Evolutionary conservation across 139 green algal species (phyloP).

Genomic region (Marvania coccoides): DNA sequence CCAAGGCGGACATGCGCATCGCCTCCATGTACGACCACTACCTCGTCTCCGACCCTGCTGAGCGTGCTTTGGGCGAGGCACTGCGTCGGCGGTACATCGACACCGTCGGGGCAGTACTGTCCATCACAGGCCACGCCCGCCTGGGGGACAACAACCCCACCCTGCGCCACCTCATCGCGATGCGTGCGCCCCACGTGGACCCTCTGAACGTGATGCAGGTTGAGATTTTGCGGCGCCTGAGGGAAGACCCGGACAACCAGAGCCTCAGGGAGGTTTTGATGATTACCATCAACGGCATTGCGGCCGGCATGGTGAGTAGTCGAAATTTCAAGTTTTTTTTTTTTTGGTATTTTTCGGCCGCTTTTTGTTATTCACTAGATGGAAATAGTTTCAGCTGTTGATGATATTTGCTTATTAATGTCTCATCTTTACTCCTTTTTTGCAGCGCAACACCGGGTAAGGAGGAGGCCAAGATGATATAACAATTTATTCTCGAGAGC

Average conservation of each 20-base stretch:
- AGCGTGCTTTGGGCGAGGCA: constrained; percentile 51
- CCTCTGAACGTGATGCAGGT: constrained; percentile 89
- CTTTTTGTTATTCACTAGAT: not conserved
- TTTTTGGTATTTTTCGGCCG: not conserved
- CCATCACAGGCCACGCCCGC: constrained; percentile 57
- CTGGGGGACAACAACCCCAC: constrained; percentile 69
- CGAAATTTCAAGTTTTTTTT: not conserved
- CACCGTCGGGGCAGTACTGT: constrained; percentile 37
- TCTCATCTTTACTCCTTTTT: too few species aligned
- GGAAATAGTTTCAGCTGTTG: not conserved
- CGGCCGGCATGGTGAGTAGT: constrained; percentile 69
- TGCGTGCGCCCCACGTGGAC: constrained; percentile 84
- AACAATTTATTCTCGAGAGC: too few species aligned
- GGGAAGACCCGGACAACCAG: constrained; percentile 45
- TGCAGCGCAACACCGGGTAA: too few species aligned
- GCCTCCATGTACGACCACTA: constrained; percentile 53
- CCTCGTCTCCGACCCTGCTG: constrained; percentile 22
- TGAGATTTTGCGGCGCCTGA: constrained; percentile 65
- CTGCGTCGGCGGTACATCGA: constrained; percentile 47
- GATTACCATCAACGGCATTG: constrained; percentile 95
- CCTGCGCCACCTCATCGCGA: constrained; percentile 68
- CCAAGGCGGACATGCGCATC: constrained; percentile 83
- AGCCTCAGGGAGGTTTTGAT: constrained; percentile 68
- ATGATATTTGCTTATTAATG: too few species aligned
- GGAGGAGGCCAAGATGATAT: too few species aligned